Conservation (phyloP, 2,329 filamentous ascomycete species). For the Delphinella strobiligena region DNA sequence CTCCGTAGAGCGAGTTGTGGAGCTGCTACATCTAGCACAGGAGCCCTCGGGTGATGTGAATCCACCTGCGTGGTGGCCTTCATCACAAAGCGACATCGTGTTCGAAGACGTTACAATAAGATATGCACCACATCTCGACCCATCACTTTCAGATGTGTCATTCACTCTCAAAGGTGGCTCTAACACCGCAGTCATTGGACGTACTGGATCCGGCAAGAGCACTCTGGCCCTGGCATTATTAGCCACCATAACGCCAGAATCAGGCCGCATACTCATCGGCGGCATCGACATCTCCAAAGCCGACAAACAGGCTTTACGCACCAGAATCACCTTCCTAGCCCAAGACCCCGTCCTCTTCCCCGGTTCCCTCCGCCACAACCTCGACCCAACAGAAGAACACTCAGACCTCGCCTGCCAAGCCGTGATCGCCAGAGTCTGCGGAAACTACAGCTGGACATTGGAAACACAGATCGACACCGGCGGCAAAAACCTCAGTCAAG, state of each 20-base stretch:
- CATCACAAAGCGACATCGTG: conserved; percentile 55
- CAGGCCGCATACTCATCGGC: conserved; percentile 48
- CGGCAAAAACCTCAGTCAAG: conserved; percentile 51
- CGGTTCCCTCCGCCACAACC: conserved; percentile 48
- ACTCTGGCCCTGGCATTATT: conserved; percentile 56
- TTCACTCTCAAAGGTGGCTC: conserved; percentile 68
- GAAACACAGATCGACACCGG: conserved; percentile 46
- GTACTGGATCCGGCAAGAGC: conserved; percentile 74
- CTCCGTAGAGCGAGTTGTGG: conserved; percentile 74
- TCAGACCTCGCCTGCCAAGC: conserved; percentile 41
- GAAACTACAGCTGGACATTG: conserved; percentile 42
- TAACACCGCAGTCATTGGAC: conserved; percentile 66
- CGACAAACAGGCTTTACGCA: conserved; percentile 46
- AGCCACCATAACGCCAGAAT: conserved; percentile 41
- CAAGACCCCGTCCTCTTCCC: conserved; percentile 57
- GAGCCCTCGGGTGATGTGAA: conserved; percentile 55
- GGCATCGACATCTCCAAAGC: conserved; percentile 48
- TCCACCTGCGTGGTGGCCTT: conserved; percentile 68
- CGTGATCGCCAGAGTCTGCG: conserved; percentile 43
- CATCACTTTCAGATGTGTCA: conserved; percentile 55
- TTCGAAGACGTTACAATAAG: conserved; percentile 69
- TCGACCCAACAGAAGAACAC: conserved; percentile 49
- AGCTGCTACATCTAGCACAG: conserved; percentile 66
- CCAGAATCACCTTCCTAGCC: conserved; percentile 53
- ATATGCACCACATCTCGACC: conserved; percentile 67